These are phyloP conservation scores for Chrysosphaeria jannelii DNA, from an alignment of 2,329 filamentous ascomycete species.

Conservation along the genomic window DNA sequence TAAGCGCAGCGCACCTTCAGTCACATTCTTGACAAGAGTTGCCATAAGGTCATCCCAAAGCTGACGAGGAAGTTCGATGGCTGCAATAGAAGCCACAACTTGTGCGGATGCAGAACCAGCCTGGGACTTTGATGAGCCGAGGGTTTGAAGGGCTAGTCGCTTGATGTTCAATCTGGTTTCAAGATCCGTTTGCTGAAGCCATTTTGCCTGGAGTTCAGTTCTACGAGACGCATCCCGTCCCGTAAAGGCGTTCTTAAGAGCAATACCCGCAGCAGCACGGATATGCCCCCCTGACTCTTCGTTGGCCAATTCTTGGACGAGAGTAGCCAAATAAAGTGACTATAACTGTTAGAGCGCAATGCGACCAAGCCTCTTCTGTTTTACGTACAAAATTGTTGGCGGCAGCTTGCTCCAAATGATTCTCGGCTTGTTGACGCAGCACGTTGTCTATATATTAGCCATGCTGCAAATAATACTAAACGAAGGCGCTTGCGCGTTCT, in stretches of 20 bases:
- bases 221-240: slow-evolving; percentile 69
- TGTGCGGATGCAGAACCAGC: slow-evolving; percentile 77
- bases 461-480: no score
- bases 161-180: slow-evolving; percentile 72
- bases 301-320: slow-evolving; percentile 84
- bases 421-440: slow-evolving; percentile 71
- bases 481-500: no score
- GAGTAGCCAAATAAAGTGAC: slow-evolving; percentile 76
- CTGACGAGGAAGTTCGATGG: slow-evolving; percentile 74
- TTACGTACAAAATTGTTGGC: slow-evolving; percentile 72
- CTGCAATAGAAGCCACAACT: slow-evolving; percentile 80
- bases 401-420: slow-evolving; percentile 75
- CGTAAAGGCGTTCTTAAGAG: slow-evolving; percentile 93
- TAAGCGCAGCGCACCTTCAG: slow-evolving; percentile 54
- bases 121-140: slow-evolving; percentile 48
- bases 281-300: slow-evolving; percentile 58
- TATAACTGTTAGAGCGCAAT: slow-evolving; percentile 10
- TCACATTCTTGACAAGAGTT: slow-evolving; percentile 72
- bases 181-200: slow-evolving; percentile 55
- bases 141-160: slow-evolving; percentile 63
- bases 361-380: slow-evolving; percentile 1
- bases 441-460: slow-evolving; percentile 63
- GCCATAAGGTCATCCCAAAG: slow-evolving; percentile 88
- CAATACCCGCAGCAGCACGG: slow-evolving; percentile 79
- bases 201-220: slow-evolving; percentile 77